Percentiles rank a stretch among this genome's conserved stretches.
Conservation (phyloP, 352 stramenopile species). For the Pythium brassicae region DNA sequence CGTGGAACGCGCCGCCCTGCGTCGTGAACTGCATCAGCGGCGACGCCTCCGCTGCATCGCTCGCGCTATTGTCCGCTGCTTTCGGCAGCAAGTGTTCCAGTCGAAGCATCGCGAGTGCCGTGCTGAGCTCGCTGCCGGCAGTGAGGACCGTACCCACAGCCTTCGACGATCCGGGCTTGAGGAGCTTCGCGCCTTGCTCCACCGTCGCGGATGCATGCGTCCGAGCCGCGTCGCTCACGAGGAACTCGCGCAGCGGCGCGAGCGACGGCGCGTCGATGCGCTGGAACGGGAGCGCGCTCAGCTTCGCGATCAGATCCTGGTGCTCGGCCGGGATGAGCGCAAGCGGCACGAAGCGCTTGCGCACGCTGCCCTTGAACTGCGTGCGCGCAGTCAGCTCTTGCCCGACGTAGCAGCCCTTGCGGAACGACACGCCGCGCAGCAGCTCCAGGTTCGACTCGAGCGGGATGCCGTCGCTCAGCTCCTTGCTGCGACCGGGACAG, state of each 20-base stretch:
- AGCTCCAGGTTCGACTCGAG: conserved; percentile 93
- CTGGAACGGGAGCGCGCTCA: conserved; percentile 57
- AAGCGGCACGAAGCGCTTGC: conserved; percentile 74
- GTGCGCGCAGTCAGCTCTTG: conserved; percentile 94
- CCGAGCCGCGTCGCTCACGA: conserved; percentile 30
- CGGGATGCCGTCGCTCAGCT: conserved; percentile 84
- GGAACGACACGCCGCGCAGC: conserved; percentile 87
- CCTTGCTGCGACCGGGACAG: too few species aligned
- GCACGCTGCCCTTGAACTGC: conserved; percentile 89
- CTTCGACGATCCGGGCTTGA: conserved; percentile 52
- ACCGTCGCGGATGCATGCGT: conserved; percentile 15
- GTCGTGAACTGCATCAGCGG: conserved; percentile 61
- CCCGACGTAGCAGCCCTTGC: conserved; percentile 94
- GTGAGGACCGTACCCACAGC: conserved; percentile 50
- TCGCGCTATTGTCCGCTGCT: conserved; percentile 19
- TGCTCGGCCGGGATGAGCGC: conserved; percentile 56
- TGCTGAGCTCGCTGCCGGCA: conserved; percentile 31
- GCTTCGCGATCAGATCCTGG: conserved; percentile 39
- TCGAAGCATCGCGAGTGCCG: conserved; percentile 73
- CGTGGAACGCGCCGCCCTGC: conserved; percentile 58
- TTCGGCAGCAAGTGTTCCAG: conserved; percentile 58
- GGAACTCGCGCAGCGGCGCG: conserved; percentile 35
- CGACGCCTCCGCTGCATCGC: conserved; percentile 10
- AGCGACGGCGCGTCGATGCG: conserved; percentile 39
- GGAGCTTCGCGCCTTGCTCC: conserved; percentile 41